Conservation (phyloP, 176 grass and related monocot species). For the Oryza glumipatula region DNA sequence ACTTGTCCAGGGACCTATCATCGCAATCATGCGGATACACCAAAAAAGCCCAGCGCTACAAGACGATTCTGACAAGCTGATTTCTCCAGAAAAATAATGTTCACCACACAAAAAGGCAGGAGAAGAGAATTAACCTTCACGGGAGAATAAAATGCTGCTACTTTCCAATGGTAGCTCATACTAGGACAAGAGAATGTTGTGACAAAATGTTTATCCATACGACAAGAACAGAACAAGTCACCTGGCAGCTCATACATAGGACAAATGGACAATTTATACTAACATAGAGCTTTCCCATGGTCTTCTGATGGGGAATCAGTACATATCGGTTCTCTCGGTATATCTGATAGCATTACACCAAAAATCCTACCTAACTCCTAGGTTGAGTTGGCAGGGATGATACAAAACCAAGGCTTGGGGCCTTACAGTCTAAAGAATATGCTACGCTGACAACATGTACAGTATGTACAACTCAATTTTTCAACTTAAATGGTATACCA, state of each 20-base stretch:
- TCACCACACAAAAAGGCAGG: slow-evolving; percentile 18
- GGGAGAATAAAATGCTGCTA: not conserved
- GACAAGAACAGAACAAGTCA: not conserved
- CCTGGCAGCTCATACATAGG: not conserved
- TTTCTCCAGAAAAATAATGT: slow-evolving; percentile 6
- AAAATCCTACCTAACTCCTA: slow-evolving; percentile 51
- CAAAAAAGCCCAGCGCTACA: not conserved
- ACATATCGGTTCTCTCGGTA: not conserved
- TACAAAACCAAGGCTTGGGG: slow-evolving; percentile 47
- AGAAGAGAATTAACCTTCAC: not conserved
- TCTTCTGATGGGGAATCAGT: slow-evolving; percentile 16
- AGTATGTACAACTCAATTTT: slow-evolving; percentile 46
- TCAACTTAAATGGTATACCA: slow-evolving; percentile 31
- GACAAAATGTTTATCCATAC: not conserved
- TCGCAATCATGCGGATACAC: not conserved
- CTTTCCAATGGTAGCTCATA: no score
- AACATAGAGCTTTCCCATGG: not conserved
- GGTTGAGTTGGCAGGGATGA: slow-evolving; percentile 35
- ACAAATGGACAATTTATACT: not conserved
- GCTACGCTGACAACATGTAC: slow-evolving; percentile 51
- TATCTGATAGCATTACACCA: slow-evolving; percentile 27
- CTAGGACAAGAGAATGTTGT: not conserved
- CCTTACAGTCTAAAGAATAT: slow-evolving; percentile 52
- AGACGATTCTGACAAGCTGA: not conserved
- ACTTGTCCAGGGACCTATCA: not conserved